These are phyloP conservation scores for Panellus pusillus DNA, from an alignment of 768 basidiomycete species.

Conservation along the genomic window DNA sequence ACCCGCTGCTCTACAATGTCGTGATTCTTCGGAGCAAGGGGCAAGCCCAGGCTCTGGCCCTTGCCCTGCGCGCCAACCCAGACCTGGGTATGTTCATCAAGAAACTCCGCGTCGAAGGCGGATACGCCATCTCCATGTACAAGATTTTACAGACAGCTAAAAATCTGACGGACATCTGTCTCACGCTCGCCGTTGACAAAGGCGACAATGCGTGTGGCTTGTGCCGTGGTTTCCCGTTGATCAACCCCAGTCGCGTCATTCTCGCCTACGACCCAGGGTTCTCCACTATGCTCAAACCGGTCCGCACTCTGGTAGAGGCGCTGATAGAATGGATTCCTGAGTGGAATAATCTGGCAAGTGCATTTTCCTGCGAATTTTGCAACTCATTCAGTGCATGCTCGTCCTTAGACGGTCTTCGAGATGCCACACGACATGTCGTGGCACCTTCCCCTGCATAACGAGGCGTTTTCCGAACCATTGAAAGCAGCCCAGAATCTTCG, in stretches of 20 bases:
- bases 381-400: background rate
- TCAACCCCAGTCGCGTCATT: background rate
- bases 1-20: constrained; percentile 14
- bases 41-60: constrained; percentile 3
- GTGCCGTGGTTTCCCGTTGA: constrained; percentile 1
- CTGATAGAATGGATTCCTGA: background rate
- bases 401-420: background rate
- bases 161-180: constrained; percentile 3
- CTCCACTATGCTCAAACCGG: background rate
- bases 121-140: constrained; percentile 6
- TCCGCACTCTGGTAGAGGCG: background rate
- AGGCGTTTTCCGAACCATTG: too few species aligned
- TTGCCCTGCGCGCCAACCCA: background rate
- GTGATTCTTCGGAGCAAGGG: constrained; percentile 11
- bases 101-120: constrained; percentile 16
- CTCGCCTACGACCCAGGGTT: background rate
- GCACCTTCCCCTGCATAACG: background rate
- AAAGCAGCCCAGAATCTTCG: background rate
- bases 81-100: constrained; percentile 5
- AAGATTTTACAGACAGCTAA: constrained; percentile 4
- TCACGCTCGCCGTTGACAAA: background rate
- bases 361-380: background rate
- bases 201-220: constrained; percentile 5
- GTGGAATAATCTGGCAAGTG: constrained; percentile 4
- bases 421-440: background rate